Evolutionary conservation across 108 stramenopile species (phyloP), one percentile per base, ranked within the genome.

Genomic region (Poteriospumella lacustris): DNA sequence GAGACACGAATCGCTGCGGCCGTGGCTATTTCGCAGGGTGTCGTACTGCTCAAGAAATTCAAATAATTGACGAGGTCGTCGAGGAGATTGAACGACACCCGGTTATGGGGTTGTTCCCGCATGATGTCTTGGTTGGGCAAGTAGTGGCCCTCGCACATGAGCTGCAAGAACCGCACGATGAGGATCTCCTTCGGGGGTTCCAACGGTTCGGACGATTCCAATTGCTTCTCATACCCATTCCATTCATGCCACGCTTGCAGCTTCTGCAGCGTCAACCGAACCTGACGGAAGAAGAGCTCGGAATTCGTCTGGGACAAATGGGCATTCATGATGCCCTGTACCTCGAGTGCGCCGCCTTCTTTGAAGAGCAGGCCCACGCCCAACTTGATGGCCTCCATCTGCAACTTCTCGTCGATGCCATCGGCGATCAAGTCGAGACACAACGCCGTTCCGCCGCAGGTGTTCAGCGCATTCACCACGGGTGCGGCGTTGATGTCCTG

Each of bases 71-170:
- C 77, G 29, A 82, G 60, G 58, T 78, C 77, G 58, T 82, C 81
- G 24, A 82, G 59, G 28, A 82, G 52, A 38, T 82, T 82, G 44
- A 78, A 31, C 29, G 64, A 44, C 58, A 77, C 42, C 19, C 19
- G 0, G 0, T 78, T 62, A 52, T 44, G 58, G 2, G 80, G 76
- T 60, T 84, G 80, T 42, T 81, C 84, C 43, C 84, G 76, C 40
- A 81, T 38, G 40, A 85, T 81, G 34, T 79, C 76, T 44, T 85
- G 84, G 68, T 81, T 85, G 1, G 39, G 39, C 26, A 78, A 59
- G 43, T 59, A 85, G 58, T 85, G 84, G 1, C 84, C 83, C 42
- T 84, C 84, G 56, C 67, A 64, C 64, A 77, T 77, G 15, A 84
- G 78, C 78, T 85, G 84, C 26, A 85, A 42, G 29, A 81, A 81